These are phyloP conservation scores for Neoarthrinium moseri DNA, from an alignment of 2,329 filamentous ascomycete species.

Conservation along the genomic window DNA sequence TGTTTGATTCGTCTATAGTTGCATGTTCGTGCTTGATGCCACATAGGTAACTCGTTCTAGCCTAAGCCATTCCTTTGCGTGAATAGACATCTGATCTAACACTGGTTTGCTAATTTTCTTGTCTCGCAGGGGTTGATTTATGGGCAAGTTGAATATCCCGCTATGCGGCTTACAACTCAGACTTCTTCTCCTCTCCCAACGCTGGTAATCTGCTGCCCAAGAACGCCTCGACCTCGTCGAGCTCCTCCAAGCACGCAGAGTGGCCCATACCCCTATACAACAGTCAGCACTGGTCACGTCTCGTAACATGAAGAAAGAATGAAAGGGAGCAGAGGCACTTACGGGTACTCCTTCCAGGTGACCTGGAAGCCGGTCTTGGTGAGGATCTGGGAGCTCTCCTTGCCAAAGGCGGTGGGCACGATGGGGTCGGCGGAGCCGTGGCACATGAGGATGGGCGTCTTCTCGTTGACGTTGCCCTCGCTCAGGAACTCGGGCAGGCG, in stretches of 20 bases:
- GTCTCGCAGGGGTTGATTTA: no score
- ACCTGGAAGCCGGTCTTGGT: conserved; percentile 71
- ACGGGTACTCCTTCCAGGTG: conserved; percentile 74
- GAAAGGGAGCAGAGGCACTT: conserved; percentile 31
- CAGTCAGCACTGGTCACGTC: no score
- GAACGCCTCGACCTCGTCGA: conserved; percentile 74
- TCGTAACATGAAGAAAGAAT: neutral
- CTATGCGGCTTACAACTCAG: conserved; percentile 29
- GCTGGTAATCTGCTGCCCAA: conserved; percentile 45
- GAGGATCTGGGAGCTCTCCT: conserved; percentile 64
- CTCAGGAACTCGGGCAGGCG: conserved; percentile 60
- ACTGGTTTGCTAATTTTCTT: no score
- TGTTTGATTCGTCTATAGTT: no score
- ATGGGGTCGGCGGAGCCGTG: conserved; percentile 80
- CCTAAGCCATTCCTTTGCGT: no score
- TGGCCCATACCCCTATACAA: conserved; percentile 65
- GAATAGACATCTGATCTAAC: no score
- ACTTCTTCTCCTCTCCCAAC: conserved; percentile 33
- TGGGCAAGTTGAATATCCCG: no score
- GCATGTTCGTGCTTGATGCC: no score
- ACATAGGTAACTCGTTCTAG: no score
- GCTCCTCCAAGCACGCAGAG: conserved; percentile 73
- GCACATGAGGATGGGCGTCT: conserved; percentile 84
- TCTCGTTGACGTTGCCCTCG: conserved; percentile 60
- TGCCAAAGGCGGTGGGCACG: conserved; percentile 68